phyloP scores from a whole-genome alignment of 768 basidiomycete genomes.

The Psilocybe tampanensis region DNA sequence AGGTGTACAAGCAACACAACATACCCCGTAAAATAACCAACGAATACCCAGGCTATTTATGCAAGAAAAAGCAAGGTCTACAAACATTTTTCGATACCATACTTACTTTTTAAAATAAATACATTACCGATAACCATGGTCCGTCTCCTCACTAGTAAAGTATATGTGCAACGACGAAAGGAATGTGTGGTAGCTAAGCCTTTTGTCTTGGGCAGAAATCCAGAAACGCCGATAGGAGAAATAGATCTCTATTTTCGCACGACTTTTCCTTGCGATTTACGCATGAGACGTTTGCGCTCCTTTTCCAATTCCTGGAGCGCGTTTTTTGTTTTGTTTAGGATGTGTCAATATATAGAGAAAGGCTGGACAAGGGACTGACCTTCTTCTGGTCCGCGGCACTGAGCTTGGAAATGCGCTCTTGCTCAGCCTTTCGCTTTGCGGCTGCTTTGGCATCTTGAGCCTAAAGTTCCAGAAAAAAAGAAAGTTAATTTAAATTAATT shows the following conservation, averaged over 20 bases:
- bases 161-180: not conserved
- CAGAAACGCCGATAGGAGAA: not conserved
- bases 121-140: conserved; percentile 16
- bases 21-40: too few species aligned
- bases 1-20: not conserved
- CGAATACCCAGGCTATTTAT: conserved; percentile 9
- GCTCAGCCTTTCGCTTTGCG: conserved; percentile 72
- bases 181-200: not conserved
- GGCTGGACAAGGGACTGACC: conserved; percentile 38
- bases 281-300: conserved; percentile 71
- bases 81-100: conserved; percentile 15
- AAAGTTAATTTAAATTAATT: not conserved
- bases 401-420: conserved; percentile 72
- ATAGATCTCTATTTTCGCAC: conserved; percentile 44
- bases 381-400: conserved; percentile 85
- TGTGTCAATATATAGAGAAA: not conserved
- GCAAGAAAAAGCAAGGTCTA: conserved; percentile 8
- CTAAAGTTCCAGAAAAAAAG: conserved; percentile 26
- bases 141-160: not conserved
- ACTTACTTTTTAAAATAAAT: conserved; percentile 20
- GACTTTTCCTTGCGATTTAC: conserved; percentile 70
- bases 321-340: not conserved
- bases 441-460: conserved; percentile 69
- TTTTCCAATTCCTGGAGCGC: conserved; percentile 59
- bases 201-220: not conserved